These are phyloP conservation scores for Urostyla sp. DNA, from an alignment of 73 alveolate genomes.

Conservation along the genomic window DNA sequence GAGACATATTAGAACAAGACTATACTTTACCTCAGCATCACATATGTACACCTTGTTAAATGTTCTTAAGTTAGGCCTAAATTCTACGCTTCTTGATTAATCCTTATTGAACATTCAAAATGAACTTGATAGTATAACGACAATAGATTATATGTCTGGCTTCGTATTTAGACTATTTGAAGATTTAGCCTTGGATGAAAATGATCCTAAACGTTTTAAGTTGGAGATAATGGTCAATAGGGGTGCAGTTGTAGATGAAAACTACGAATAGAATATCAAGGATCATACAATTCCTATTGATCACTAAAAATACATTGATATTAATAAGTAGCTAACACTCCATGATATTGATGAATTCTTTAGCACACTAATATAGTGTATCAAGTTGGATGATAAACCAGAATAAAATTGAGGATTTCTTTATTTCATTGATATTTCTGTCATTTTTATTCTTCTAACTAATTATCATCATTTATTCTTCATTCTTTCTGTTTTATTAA, in stretches of 20 bases:
- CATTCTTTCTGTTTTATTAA: too few relatives aligned
- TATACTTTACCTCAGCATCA: constrained; percentile 92
- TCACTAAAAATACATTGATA: constrained; percentile 32
- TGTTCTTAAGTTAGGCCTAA: constrained; percentile 74
- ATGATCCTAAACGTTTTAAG: constrained; percentile 81
- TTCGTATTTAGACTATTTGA: constrained; percentile 79
- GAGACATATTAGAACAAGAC: constrained; percentile 94
- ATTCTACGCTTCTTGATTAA: constrained; percentile 27
- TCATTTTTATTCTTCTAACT: too few relatives aligned
- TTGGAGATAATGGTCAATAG: constrained; percentile 70
- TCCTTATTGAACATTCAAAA: constrained; percentile 62
- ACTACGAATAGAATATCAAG: neutral
- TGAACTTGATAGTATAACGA: constrained; percentile 64
- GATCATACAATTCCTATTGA: constrained; percentile 49
- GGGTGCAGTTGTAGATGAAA: constrained; percentile 50
- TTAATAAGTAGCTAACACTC: constrained; percentile 47
- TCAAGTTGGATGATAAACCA: neutral
- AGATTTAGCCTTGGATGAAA: constrained; percentile 71
- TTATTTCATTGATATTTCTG: too few relatives aligned
- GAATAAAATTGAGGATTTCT: too few relatives aligned
- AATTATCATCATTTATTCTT: too few relatives aligned
- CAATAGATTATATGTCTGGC: constrained; percentile 80
- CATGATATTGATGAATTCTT: constrained; percentile 53
- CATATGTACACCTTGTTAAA: constrained; percentile 90
- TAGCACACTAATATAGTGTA: neutral